Conservation (phyloP, 106 monocot species). For the Dioscorea zingiberensis region DNA sequence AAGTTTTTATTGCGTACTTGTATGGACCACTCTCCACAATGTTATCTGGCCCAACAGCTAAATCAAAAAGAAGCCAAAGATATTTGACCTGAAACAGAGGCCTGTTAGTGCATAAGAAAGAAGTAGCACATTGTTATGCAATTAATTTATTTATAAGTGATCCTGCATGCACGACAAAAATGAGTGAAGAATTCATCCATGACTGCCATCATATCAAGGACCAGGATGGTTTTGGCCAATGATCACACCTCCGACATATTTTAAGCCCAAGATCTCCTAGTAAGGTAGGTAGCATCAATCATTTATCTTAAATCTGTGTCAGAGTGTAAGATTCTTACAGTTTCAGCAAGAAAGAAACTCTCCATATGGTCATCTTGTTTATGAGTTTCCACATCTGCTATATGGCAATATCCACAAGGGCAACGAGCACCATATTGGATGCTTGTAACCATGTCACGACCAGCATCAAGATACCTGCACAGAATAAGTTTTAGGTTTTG, state of each 20-base stretch:
- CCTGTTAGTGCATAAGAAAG: conserved; percentile 6
- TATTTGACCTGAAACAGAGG: conserved; percentile 80
- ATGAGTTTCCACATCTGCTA: conserved; percentile 91
- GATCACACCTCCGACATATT: too few species aligned
- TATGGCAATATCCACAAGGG: conserved; percentile 97
- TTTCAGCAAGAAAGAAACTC: conserved; percentile 99
- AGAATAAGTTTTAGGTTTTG: background rate
- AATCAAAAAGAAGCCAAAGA: conserved; percentile 99
- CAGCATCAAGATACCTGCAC: conserved; percentile 86
- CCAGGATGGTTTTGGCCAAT: background rate
- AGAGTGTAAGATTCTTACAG: conserved; percentile 32
- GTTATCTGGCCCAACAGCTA: conserved; percentile 89
- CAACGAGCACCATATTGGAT: conserved; percentile 88
- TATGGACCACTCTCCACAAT: conserved; percentile 96
- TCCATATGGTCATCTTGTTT: conserved; percentile 97
- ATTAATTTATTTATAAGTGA: conserved; percentile 1
- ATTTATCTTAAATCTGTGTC: background rate
- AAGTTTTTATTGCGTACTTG: conserved; percentile 38
- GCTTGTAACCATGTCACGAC: conserved; percentile 81
- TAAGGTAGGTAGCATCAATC: too few species aligned
- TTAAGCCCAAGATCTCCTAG: too few species aligned
- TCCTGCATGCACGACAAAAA: background rate
- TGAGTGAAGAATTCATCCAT: background rate
- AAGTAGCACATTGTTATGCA: background rate
- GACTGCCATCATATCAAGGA: background rate